A percentile compares a stretch with the other conserved stretches of the same genome.
These are phyloP conservation scores for Apiospora hydei DNA, from an alignment of 2,329 filamentous ascomycete species.

Conservation along the genomic window DNA sequence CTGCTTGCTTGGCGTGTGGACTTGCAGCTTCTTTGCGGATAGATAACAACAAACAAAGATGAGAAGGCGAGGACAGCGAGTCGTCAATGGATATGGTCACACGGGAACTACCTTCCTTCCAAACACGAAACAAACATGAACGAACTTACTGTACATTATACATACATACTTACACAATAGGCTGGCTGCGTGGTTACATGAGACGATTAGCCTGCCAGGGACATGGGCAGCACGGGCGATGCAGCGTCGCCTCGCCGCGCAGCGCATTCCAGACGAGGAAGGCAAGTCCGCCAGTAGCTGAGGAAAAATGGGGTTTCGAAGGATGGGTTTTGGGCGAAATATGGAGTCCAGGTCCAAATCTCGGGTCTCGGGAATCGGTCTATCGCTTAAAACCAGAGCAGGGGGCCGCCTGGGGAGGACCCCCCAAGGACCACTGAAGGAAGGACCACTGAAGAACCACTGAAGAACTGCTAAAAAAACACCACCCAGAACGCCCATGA, in stretches of 20 bases:
- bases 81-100: neutral
- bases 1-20: constrained; percentile 15
- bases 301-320: neutral
- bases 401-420: neutral
- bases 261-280: neutral
- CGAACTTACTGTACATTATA: constrained; percentile 3
- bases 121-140: neutral
- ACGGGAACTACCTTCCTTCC: neutral
- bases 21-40: neutral
- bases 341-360: neutral
- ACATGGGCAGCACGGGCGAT: neutral
- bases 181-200: neutral
- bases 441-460: neutral
- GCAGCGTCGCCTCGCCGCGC: constrained; percentile 2
- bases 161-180: neutral
- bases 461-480: neutral
- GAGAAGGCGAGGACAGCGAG: neutral
- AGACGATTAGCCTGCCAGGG: constrained; percentile 6
- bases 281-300: neutral
- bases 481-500: neutral
- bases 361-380: constrained; percentile 14
- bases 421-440: neutral
- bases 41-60: neutral
- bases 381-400: neutral
- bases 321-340: neutral